Percentiles rank a stretch among this genome's conserved stretches.
Evolutionary conservation across 345 rosid species (phyloP).

Genomic region (Trapa bicornis): DNA sequence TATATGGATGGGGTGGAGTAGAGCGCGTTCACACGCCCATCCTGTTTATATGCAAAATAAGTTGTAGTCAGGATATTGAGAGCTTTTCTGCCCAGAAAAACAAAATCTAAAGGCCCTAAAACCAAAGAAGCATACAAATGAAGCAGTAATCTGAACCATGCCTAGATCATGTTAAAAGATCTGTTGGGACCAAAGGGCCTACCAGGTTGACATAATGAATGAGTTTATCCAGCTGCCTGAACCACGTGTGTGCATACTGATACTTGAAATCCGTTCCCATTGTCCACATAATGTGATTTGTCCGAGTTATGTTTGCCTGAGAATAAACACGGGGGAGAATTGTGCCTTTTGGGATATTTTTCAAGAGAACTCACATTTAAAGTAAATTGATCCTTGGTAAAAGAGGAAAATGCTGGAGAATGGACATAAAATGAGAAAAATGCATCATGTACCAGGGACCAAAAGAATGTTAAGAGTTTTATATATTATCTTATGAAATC

Average conservation of each 20-base stretch:
- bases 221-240: conserved; percentile 84
- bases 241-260: conserved; percentile 93
- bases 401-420: background rate
- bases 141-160: background rate
- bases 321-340: conserved; percentile 4
- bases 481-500: too few species aligned
- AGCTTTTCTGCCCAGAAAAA: background rate
- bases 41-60: conserved; percentile 28
- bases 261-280: conserved; percentile 99
- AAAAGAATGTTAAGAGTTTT: too few species aligned
- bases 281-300: conserved; percentile 87
- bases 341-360: background rate
- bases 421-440: background rate
- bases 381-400: background rate
- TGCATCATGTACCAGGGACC: background rate
- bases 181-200: conserved; percentile 11
- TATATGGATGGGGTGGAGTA: conserved; percentile 96
- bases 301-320: conserved; percentile 87
- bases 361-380: background rate
- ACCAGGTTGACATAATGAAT: conserved; percentile 93
- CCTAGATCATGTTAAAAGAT: background rate
- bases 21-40: conserved; percentile 90
- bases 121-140: background rate
- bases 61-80: background rate
- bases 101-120: background rate